Percentiles rank a stretch among this genome's conserved stretches.
Evolutionary conservation across 768 basidiomycete species (phyloP).

Genomic region (Phylloporus arenicola): DNA sequence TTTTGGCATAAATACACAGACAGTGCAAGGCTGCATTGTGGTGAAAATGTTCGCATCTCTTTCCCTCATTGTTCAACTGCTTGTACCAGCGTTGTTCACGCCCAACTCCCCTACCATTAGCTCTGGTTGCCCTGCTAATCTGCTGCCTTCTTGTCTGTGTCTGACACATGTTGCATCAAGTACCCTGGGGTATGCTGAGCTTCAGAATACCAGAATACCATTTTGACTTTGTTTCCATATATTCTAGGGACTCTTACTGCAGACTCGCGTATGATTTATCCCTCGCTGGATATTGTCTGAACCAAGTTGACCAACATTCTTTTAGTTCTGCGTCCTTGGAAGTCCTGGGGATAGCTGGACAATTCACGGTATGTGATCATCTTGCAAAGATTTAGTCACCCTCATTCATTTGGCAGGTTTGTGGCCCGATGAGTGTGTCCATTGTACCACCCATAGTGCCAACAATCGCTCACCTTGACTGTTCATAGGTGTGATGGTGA

Average conservation of each 20-base stretch:
- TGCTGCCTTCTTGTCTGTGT: conserved; percentile 47
- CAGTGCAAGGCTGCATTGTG: neutral
- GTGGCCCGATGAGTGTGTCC: conserved; percentile 58
- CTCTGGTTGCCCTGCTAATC: conserved; percentile 50
- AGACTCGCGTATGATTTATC: conserved; percentile 40
- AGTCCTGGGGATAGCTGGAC: conserved; percentile 70
- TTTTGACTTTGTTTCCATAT: neutral
- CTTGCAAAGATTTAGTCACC: neutral
- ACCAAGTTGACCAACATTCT: conserved; percentile 4
- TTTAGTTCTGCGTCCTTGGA: conserved; percentile 52
- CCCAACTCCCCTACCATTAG: conserved; percentile 26
- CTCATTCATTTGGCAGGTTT: conserved; percentile 39
- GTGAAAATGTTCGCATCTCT: conserved; percentile 17
- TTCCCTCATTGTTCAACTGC: conserved; percentile 17
- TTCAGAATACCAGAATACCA: neutral
- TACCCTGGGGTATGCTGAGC: conserved; percentile 50
- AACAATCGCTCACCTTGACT: neutral
- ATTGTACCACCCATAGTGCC: neutral
- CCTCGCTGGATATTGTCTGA: neutral
- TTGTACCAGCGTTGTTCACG: conserved; percentile 18
- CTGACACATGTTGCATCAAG: conserved; percentile 63
- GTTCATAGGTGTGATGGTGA: conserved; percentile 49
- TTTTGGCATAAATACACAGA: conserved; percentile 6
- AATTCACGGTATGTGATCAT: conserved; percentile 51
- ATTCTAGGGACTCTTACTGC: conserved; percentile 52